phyloP scores from a whole-genome alignment of 202 grass and related monocot genomes.

The Elaeis oleifera region DNA sequence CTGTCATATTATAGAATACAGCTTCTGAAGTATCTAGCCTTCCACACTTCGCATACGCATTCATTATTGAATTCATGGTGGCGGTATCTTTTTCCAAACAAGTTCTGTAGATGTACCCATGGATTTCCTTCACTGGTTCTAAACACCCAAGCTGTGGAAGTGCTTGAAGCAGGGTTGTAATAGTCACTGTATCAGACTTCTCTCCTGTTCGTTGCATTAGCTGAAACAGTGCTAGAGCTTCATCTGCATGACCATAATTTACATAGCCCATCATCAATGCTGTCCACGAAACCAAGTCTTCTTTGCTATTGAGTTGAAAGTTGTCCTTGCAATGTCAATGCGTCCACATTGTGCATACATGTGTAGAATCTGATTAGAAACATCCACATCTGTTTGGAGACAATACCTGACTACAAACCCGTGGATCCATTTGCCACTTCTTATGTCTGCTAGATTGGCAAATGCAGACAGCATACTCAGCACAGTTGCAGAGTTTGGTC shows the following conservation, averaged over 20 bases:
- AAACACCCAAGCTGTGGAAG: constrained; percentile 41
- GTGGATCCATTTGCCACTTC: constrained; percentile 41
- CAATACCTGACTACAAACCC: constrained; percentile 36
- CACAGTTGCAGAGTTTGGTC: constrained; percentile 39
- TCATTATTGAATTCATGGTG: constrained; percentile 12
- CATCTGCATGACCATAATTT: constrained; percentile 30
- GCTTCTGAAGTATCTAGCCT: constrained; percentile 12
- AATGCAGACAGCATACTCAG: constrained; percentile 35
- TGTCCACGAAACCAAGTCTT: constrained; percentile 65
- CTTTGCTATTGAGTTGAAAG: constrained; percentile 38
- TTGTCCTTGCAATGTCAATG: constrained; percentile 19
- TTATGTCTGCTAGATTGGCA: constrained; percentile 32
- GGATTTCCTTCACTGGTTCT: constrained; percentile 18
- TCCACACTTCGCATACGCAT: constrained; percentile 9
- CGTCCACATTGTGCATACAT: constrained; percentile 42
- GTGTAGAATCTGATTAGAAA: constrained; percentile 42
- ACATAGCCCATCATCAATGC: constrained; percentile 49
- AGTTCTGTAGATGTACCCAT: constrained; percentile 10
- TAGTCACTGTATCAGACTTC: constrained; percentile 33
- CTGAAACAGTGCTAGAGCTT: constrained; percentile 26
- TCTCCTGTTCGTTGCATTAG: constrained; percentile 31
- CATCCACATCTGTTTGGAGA: constrained; percentile 36
- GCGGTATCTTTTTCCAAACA: not conserved
- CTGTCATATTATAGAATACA: constrained; percentile 3
- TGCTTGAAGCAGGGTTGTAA: constrained; percentile 37